phyloP scores from a whole-genome alignment of 176 grass and related monocot species.

The Aegilops tauschii region DNA sequence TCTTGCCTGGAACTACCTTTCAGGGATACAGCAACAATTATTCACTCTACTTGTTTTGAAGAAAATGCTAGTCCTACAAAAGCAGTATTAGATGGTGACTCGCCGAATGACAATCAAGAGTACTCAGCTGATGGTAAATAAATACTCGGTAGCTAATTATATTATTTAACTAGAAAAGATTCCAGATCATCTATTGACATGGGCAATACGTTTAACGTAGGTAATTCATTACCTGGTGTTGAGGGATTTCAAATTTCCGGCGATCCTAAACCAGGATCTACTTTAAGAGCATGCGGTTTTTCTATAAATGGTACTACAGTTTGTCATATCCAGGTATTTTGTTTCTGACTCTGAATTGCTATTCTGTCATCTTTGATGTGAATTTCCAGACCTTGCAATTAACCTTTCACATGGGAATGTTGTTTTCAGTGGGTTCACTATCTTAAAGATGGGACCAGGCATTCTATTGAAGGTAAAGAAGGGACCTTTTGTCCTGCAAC shows the following conservation, averaged over 20 bases:
- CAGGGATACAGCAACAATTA: slow-evolving; percentile 28
- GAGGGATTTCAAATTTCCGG: slow-evolving; percentile 76
- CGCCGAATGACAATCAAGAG: slow-evolving; percentile 25
- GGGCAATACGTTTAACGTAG: slow-evolving; percentile 19
- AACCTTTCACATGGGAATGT: slow-evolving; percentile 12
- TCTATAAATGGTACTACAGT: slow-evolving; percentile 70
- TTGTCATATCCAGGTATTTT: slow-evolving; percentile 77
- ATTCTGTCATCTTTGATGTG: slow-evolving; percentile 12
- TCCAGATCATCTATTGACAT: slow-evolving; percentile 36
- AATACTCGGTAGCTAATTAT: neutral
- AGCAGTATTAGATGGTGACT: slow-evolving; percentile 22
- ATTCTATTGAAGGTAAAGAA: slow-evolving; percentile 72
- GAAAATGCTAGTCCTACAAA: slow-evolving; percentile 34
- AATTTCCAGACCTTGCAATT: neutral
- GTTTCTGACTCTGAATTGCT: neutral
- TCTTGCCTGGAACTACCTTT: slow-evolving; percentile 10
- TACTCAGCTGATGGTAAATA: slow-evolving; percentile 59
- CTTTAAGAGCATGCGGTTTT: slow-evolving; percentile 63
- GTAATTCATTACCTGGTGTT: slow-evolving; percentile 63
- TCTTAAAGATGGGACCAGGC: slow-evolving; percentile 60
- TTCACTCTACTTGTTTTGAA: slow-evolving; percentile 38
- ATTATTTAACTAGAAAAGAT: neutral
- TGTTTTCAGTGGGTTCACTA: slow-evolving; percentile 69
- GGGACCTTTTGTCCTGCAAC: neutral
- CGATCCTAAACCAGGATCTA: slow-evolving; percentile 50